phyloP scores from a whole-genome alignment of 2,329 filamentous ascomycete species.

The Cytospora leucostoma region DNA sequence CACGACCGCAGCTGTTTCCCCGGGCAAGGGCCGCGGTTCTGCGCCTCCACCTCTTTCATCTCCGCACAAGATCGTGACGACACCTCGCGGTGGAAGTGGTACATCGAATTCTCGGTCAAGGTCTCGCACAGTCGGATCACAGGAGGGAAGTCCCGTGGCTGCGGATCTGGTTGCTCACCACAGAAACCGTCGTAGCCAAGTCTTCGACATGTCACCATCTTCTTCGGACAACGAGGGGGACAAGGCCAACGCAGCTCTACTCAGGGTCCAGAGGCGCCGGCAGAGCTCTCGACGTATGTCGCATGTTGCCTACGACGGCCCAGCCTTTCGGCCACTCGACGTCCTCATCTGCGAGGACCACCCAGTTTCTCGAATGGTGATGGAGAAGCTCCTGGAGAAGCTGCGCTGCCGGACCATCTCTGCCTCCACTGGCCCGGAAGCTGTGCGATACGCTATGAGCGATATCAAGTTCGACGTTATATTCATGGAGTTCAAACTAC shows the following conservation, averaged over 20 bases:
- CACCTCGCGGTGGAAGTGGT: conserved; percentile 62
- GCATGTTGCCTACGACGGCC: conserved; percentile 83
- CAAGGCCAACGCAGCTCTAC: conserved; percentile 76
- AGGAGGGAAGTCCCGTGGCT: conserved; percentile 79
- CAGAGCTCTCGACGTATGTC: conserved; percentile 94
- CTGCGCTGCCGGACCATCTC: conserved; percentile 91
- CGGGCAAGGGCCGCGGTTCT: conserved; percentile 56
- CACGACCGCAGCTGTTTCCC: conserved; percentile 56
- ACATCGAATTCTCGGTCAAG: conserved; percentile 71
- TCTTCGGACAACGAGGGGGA: conserved; percentile 97
- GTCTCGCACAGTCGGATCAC: conserved; percentile 90
- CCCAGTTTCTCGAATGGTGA: conserved; percentile 94
- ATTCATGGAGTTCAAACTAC: conserved; percentile 95
- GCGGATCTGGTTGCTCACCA: conserved; percentile 71
- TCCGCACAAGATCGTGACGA: conserved; percentile 64
- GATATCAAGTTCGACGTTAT: conserved; percentile 99
- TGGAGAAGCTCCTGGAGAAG: conserved; percentile 97
- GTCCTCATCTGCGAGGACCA: conserved; percentile 97
- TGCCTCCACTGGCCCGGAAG: conserved; percentile 86
- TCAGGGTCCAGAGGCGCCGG: conserved; percentile 90
- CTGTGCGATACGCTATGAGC: conserved; percentile 89
- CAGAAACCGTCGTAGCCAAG: conserved; percentile 88
- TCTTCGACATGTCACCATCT: conserved; percentile 94
- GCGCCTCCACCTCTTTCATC: conserved; percentile 56
- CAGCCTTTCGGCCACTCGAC: conserved; percentile 86